Conservation (phyloP, 106 monocot species). For the Gastrodia elata region DNA sequence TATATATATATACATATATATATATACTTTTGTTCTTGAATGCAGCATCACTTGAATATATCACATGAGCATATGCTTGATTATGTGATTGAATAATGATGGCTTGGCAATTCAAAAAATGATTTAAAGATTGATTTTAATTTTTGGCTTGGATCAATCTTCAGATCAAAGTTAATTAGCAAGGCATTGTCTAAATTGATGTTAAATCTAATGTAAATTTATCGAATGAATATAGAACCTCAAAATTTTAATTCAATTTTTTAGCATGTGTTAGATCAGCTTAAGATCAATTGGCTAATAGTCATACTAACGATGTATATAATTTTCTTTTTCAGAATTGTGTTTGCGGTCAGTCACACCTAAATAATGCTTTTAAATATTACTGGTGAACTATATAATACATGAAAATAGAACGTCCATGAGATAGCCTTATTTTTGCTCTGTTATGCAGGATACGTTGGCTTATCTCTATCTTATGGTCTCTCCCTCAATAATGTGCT, state of each 20-base stretch:
- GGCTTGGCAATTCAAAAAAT: not conserved
- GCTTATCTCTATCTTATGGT: slow-evolving; percentile 86
- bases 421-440: not conserved
- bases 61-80: not conserved
- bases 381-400: not conserved
- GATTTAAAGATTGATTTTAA: too few relatives aligned
- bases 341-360: not conserved
- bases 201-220: not conserved
- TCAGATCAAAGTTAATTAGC: not conserved
- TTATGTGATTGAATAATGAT: not conserved
- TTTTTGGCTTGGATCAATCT: not conserved
- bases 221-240: not conserved
- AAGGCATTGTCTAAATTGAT: not conserved
- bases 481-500: slow-evolving; percentile 63
- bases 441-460: slow-evolving; percentile 61
- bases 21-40: not conserved
- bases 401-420: not conserved
- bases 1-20: not conserved
- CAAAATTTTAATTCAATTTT: not conserved
- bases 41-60: too few relatives aligned
- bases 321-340: not conserved
- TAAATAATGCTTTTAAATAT: not conserved
- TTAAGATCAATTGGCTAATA: not conserved
- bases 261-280: not conserved
- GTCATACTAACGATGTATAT: not conserved